phyloP scores from a whole-genome alignment of 2,329 filamentous ascomycete genomes.

The Aspergillus fischeri region DNA sequence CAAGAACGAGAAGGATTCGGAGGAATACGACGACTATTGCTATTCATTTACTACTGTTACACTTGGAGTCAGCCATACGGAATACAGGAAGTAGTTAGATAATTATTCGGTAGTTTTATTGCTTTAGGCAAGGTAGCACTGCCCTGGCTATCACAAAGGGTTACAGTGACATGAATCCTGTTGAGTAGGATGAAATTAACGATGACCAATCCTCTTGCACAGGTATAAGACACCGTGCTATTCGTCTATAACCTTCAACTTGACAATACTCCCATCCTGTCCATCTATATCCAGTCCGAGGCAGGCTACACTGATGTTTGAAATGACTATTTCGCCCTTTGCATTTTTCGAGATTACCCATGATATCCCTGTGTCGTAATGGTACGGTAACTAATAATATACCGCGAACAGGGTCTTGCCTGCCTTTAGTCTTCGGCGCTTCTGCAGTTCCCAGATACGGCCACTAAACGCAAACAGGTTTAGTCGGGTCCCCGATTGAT shows the following conservation, averaged over 20 bases:
- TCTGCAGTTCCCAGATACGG: conserved; percentile 5
- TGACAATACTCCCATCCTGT: not conserved
- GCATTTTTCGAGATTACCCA: not conserved
- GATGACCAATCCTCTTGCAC: not conserved
- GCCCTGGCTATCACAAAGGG: not conserved
- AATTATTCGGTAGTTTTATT: too few relatives aligned
- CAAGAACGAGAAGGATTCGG: too few relatives aligned
- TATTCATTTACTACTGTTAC: too few relatives aligned
- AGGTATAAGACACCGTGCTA: not conserved
- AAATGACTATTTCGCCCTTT: too few relatives aligned
- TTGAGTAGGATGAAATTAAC: not conserved
- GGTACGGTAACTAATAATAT: not conserved
- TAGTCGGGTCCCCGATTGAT: not conserved
- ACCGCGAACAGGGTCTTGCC: not conserved
- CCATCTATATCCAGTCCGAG: not conserved
- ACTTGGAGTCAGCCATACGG: too few relatives aligned
- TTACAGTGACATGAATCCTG: not conserved
- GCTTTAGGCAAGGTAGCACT: not conserved
- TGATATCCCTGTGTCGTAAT: not conserved
- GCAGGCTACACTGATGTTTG: not conserved
- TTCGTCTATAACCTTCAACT: not conserved
- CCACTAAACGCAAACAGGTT: conserved; percentile 9
- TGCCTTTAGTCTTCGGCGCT: not conserved
- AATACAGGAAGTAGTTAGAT: too few relatives aligned
- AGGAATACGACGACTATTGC: not conserved